Base-by-base conservation (phyloP, 768 basidiomycete genomes). In the Amanita fuliginea region DNA sequence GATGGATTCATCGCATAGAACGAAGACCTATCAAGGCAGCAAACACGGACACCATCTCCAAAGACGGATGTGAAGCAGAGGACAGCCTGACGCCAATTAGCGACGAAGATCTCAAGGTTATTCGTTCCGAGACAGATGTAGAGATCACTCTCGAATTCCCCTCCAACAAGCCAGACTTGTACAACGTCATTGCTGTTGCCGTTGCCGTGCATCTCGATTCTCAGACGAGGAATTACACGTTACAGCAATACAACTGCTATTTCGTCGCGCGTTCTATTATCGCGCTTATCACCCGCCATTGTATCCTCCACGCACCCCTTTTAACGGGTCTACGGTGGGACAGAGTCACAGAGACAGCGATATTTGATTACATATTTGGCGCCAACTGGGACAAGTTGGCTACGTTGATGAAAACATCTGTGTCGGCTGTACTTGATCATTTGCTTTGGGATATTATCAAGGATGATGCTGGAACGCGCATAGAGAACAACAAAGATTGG, bases 191-290 rank as follows among this genome's bases (percentile, higher is more conserved):
- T 8, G 47, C 26, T 6, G 26, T 48, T 28, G 30, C 24, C 39
- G 47, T 40, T 2, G 32, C 35, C 6, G n/a, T 48, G 14, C 24
- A 37, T 14, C 9, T 48, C 39, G 47, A 40, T 41, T 30, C 28
- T 9, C 11, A 48, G 19, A 19, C 35, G 26, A 16, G 6, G 7
- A 24, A 18, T 9, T 41, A 48, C 24, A 48, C 47, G 5, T n/a
- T 41, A 10, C 47, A 48, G 8, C 28, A 39, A 4, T 48, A 48
- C 24, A 48, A 48, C 18, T 48, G 37, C 19, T 48, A 41, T 16
- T 48, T 48, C 13, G 10, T 48, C 6, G 47, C 37, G 4, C 47
- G 47, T 18, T 16, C 47, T 18, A 48, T 48, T 18, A 33, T 41
- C 10, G 18, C 37, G 9, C 47, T 48, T 9, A 13, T 41, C 8